phyloP scores from a whole-genome alignment of 306 rosid species.

The Malus orientalis region DNA sequence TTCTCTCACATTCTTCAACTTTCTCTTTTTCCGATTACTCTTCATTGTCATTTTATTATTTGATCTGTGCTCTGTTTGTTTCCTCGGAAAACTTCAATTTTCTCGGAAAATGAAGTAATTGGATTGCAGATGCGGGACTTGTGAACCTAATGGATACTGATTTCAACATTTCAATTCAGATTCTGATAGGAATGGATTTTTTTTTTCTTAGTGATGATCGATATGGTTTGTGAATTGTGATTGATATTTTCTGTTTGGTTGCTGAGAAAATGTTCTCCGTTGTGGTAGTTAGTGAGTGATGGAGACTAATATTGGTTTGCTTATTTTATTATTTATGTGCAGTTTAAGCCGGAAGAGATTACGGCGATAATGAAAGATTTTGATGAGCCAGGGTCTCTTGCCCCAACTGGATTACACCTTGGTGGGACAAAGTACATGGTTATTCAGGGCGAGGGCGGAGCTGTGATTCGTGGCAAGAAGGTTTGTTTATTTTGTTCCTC shows the following conservation, averaged over 20 bases:
- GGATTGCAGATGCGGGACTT: neutral
- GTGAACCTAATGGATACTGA: neutral
- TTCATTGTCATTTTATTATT: neutral
- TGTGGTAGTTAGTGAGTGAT: neutral
- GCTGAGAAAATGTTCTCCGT: neutral
- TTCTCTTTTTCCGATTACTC: neutral
- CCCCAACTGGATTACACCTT: slow-evolving; percentile 62
- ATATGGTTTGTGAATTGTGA: neutral
- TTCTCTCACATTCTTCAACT: neutral
- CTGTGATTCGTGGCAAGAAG: slow-evolving; percentile 87
- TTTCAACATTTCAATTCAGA: neutral
- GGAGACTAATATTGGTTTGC: neutral
- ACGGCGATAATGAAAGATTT: slow-evolving; percentile 48
- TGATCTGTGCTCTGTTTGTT: neutral
- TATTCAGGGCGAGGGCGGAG: slow-evolving; percentile 70
- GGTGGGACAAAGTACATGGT: slow-evolving; percentile 85
- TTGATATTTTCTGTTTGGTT: neutral
- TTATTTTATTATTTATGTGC: neutral
- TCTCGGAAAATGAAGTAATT: neutral
- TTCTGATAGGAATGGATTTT: neutral
- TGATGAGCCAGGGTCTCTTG: slow-evolving; percentile 67
- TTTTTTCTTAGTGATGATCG: neutral
- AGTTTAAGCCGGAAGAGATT: slow-evolving; percentile 66
- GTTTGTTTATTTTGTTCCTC: slow-evolving; percentile 17
- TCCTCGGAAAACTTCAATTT: neutral